Evolutionary conservation across 345 rosid genomes (phyloP).

Genomic region (Melastoma malabathricum): DNA sequence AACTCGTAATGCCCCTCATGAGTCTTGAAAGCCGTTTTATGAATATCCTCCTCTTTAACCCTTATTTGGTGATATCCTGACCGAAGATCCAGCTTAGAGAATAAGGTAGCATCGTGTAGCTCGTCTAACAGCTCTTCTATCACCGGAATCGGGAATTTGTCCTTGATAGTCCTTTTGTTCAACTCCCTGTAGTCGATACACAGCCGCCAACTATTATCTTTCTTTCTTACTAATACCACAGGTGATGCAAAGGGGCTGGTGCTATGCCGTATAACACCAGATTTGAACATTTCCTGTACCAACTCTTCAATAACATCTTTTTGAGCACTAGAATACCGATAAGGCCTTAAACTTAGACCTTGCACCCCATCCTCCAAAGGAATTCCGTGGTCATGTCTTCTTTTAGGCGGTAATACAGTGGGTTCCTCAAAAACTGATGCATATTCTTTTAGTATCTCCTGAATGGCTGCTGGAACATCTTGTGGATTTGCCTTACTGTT

Average conservation of each 20-base stretch:
- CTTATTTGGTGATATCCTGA: conserved; percentile 8
- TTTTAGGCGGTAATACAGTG: neutral
- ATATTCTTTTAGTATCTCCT: neutral
- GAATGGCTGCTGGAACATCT: neutral
- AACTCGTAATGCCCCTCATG: conserved; percentile 13
- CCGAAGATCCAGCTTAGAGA: conserved; percentile 5
- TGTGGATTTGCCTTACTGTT: neutral
- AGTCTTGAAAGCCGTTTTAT: conserved; percentile 4
- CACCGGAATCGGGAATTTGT: conserved; percentile 2
- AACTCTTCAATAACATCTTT: conserved; percentile 4
- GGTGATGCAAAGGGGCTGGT: conserved; percentile 4
- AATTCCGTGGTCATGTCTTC: neutral
- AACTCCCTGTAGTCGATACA: neutral
- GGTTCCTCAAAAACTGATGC: neutral
- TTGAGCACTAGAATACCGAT: neutral
- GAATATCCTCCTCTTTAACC: neutral
- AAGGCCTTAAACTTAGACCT: conserved; percentile 1
- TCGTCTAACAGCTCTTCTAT: conserved; percentile 7
- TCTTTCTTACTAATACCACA: conserved; percentile 1
- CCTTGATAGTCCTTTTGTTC: neutral
- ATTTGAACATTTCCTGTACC: neutral
- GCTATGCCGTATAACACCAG: neutral
- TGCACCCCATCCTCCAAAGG: neutral
- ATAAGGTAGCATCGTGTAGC: neutral
- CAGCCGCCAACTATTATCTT: conserved; percentile 5